These are phyloP conservation scores for Pythium sp. DNA, from an alignment of 352 stramenopile genomes.

Conservation along the genomic window DNA sequence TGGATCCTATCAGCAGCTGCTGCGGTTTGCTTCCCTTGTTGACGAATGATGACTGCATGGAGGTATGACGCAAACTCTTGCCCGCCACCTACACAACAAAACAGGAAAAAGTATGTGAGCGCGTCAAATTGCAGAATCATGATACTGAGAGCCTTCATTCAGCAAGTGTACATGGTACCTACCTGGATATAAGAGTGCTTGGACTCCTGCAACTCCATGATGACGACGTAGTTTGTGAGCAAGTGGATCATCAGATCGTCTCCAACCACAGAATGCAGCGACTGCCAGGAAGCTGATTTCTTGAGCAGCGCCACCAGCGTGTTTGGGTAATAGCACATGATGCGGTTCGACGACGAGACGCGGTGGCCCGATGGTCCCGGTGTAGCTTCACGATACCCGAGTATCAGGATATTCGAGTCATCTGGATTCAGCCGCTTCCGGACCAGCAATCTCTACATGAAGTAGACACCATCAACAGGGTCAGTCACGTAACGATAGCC, in stretches of 20 bases:
- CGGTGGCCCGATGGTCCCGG: slow-evolving; percentile 45
- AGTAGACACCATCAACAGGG: not conserved
- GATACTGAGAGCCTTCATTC: not conserved
- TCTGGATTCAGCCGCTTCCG: slow-evolving; percentile 38
- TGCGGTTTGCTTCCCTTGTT: not conserved
- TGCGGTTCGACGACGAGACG: slow-evolving; percentile 48
- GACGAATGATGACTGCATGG: not conserved
- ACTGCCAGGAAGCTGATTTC: slow-evolving; percentile 38
- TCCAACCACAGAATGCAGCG: slow-evolving; percentile 51
- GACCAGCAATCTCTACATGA: slow-evolving; percentile 31
- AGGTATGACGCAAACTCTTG: slow-evolving; percentile 43
- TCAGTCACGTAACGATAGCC: not conserved
- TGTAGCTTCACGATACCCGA: slow-evolving; percentile 58
- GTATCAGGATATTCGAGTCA: slow-evolving; percentile 61
- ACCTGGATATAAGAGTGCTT: slow-evolving; percentile 58
- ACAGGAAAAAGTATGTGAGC: not conserved
- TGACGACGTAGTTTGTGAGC: slow-evolving; percentile 59
- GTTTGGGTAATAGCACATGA: slow-evolving; percentile 78
- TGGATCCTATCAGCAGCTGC: not conserved
- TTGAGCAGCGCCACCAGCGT: slow-evolving; percentile 63
- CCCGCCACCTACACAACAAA: slow-evolving; percentile 32
- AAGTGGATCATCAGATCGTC: slow-evolving; percentile 69
- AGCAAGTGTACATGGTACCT: not conserved
- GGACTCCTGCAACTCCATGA: slow-evolving; percentile 33
- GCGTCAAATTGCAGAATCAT: not conserved